phyloP scores from a whole-genome alignment of 306 rosid species.

The Citrullus colocynthis region DNA sequence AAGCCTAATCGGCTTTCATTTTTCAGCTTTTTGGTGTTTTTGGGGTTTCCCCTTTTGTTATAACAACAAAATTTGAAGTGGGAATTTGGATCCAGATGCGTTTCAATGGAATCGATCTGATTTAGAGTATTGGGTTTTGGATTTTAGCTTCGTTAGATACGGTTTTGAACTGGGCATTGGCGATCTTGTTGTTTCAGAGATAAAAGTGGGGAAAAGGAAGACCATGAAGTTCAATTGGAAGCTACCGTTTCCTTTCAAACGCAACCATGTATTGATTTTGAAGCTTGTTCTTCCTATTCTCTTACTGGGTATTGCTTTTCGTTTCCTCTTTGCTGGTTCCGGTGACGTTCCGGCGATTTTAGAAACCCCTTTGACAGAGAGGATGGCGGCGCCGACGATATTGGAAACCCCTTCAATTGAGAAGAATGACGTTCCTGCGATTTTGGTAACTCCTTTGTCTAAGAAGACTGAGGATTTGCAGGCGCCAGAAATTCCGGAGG shows the following conservation, averaged over 20 bases:
- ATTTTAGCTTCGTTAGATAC: not conserved
- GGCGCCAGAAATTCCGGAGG: not conserved
- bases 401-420: not conserved
- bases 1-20: not conserved
- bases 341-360: conserved; percentile 27
- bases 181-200: not conserved
- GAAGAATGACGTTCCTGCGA: not conserved
- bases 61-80: not conserved
- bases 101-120: conserved; percentile 1
- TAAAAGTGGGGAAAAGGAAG: conserved; percentile 9
- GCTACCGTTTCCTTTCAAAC: conserved; percentile 28
- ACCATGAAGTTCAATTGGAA: conserved; percentile 39
- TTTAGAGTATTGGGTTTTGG: not conserved
- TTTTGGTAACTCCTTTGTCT: not conserved
- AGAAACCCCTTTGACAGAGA: conserved; percentile 35
- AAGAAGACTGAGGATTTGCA: not conserved
- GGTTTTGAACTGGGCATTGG: not conserved
- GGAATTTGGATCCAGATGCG: conserved; percentile 1
- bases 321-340: conserved; percentile 40
- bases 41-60: not conserved
- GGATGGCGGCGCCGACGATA: conserved; percentile 9
- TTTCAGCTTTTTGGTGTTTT: not conserved
- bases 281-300: conserved; percentile 37
- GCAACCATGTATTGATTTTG: conserved; percentile 25
- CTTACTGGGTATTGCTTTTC: conserved; percentile 47